Evolutionary conservation across 2,329 filamentous ascomycete species (phyloP).

Genomic region (Didymella exigua): DNA sequence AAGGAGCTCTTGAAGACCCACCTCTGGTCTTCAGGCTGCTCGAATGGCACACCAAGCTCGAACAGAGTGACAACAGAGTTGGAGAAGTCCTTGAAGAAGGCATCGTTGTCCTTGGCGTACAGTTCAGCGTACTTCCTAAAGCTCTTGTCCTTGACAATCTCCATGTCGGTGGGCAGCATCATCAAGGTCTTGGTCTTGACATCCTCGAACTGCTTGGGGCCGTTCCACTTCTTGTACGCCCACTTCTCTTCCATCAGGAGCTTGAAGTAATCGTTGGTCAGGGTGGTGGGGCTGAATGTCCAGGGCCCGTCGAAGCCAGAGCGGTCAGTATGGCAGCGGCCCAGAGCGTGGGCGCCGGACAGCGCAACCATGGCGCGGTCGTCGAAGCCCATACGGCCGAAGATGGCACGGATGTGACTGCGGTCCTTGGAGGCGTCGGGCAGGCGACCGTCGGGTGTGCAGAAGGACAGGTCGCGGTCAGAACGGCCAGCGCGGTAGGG

Average conservation of each 20-base stretch:
- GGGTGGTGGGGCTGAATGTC: constrained; percentile 75
- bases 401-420: constrained; percentile 85
- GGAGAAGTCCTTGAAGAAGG: constrained; percentile 93
- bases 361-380: constrained; percentile 96
- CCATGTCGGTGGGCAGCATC: constrained; percentile 96
- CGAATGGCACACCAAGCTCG: constrained; percentile 91
- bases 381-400: constrained; percentile 96
- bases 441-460: constrained; percentile 91
- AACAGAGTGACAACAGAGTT: constrained; percentile 81
- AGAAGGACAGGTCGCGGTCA: constrained; percentile 80
- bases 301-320: constrained; percentile 86
- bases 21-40: constrained; percentile 54
- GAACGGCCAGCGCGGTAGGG: constrained; percentile 85
- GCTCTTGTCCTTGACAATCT: constrained; percentile 83
- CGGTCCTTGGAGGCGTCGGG: constrained; percentile 80
- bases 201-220: constrained; percentile 89
- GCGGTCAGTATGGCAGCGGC: constrained; percentile 87
- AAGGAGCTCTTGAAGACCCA: constrained; percentile 55
- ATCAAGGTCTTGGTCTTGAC: constrained; percentile 85
- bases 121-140: constrained; percentile 81
- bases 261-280: constrained; percentile 95
- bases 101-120: constrained; percentile 88
- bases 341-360: constrained; percentile 79
- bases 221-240: constrained; percentile 96
- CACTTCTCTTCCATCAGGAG: constrained; percentile 91